Percentiles rank a stretch among this genome's conserved stretches.
phyloP scores from a whole-genome alignment of 345 rosid species.

The Citrus sp. region DNA sequence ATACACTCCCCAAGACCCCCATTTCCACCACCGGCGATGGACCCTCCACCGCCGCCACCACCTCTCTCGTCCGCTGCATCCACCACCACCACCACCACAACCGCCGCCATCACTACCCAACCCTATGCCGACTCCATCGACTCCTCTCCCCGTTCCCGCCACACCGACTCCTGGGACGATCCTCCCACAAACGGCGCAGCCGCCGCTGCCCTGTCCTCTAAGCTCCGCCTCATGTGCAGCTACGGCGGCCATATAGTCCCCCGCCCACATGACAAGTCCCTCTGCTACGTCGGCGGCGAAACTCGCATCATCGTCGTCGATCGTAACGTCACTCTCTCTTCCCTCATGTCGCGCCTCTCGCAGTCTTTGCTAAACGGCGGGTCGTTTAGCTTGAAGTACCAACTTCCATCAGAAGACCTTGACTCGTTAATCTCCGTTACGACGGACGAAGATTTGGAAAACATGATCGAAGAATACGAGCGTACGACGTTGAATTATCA shows the following conservation, averaged over 20 bases:
- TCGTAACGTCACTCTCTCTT: conserved; percentile 56
- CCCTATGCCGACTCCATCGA: conserved; percentile 56
- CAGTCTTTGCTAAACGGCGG: conserved; percentile 55
- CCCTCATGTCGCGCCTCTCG: conserved; percentile 59
- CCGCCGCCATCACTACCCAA: conserved; percentile 5
- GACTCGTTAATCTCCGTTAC: conserved; percentile 91
- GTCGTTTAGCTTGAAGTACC: conserved; percentile 80
- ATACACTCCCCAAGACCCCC: not conserved
- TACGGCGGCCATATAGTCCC: conserved; percentile 91
- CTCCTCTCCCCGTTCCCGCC: conserved; percentile 85
- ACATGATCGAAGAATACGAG: conserved; percentile 96
- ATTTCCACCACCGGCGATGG: conserved; percentile 23
- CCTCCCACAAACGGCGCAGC: conserved; percentile 28
- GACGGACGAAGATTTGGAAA: conserved; percentile 91
- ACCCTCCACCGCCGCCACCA: conserved; percentile 38
- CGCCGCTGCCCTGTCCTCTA: conserved; percentile 33
- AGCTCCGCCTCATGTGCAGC: conserved; percentile 92
- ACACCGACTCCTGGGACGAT: conserved; percentile 69
- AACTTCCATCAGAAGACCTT: conserved; percentile 90
- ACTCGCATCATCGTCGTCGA: conserved; percentile 89
- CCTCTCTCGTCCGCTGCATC: conserved; percentile 19
- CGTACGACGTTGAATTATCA: conserved; percentile 43
- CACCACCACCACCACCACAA: conserved; percentile 9
- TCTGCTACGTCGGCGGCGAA: conserved; percentile 87
- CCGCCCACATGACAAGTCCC: conserved; percentile 83